Percentiles rank a stretch among this genome's conserved stretches.
phyloP scores from a whole-genome alignment of 352 stramenopile genomes.

The Globisporangium irregulare region DNA sequence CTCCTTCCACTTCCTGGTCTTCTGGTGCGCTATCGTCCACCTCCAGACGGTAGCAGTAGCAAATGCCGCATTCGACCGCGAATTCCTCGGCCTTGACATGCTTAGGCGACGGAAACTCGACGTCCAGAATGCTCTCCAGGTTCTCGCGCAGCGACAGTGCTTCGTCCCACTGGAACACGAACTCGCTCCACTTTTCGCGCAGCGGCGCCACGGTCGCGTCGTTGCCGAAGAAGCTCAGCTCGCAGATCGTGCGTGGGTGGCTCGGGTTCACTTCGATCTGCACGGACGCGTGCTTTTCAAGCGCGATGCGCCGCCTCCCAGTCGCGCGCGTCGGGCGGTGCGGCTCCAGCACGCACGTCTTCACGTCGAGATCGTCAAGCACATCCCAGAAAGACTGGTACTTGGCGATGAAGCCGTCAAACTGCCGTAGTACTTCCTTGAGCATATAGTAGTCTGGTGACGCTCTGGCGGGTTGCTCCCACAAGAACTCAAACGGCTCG shows the following conservation, averaged over 20 bases:
- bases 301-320: constrained; percentile 53
- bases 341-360: constrained; percentile 76
- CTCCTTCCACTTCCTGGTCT: neutral
- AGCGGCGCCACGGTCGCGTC: constrained; percentile 47
- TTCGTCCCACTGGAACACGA: constrained; percentile 61
- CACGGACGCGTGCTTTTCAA: constrained; percentile 66
- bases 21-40: constrained; percentile 5
- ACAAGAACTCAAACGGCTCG: constrained; percentile 32
- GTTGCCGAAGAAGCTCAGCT: constrained; percentile 78
- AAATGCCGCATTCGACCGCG: constrained; percentile 86
- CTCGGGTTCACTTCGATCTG: constrained; percentile 65
- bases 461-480: neutral
- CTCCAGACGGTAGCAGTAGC: constrained; percentile 81
- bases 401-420: constrained; percentile 12
- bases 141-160: constrained; percentile 53
- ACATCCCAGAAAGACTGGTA: constrained; percentile 83
- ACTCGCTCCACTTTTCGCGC: constrained; percentile 57
- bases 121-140: constrained; percentile 52
- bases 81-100: constrained; percentile 60
- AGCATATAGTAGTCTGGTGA: constrained; percentile 13
- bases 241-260: constrained; percentile 40
- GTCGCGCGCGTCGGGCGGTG: constrained; percentile 62
- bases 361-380: constrained; percentile 67
- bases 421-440: constrained; percentile 10
- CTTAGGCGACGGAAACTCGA: constrained; percentile 61